Evolutionary conservation across 2,329 filamentous ascomycete species (phyloP).

Genomic region (Talaromyces sp.): DNA sequence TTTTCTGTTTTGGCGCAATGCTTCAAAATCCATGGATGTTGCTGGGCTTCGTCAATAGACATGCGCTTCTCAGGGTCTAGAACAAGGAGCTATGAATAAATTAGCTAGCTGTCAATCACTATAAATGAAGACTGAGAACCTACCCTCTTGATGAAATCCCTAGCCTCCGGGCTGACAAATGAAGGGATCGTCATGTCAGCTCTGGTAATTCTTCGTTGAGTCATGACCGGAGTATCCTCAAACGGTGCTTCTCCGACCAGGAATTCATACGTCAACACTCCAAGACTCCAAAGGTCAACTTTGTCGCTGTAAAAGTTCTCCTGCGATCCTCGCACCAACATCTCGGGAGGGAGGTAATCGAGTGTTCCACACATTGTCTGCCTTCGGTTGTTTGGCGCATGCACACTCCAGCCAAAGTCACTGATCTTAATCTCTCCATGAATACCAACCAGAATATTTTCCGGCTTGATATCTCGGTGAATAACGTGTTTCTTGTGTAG

Average conservation of each 20-base stretch:
- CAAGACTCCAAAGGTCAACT: slow-evolving; percentile 93
- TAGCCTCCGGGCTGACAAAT: slow-evolving; percentile 86
- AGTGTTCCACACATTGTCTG: slow-evolving; percentile 96
- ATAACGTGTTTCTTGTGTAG: slow-evolving; percentile 97
- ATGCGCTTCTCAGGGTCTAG: slow-evolving; percentile 92
- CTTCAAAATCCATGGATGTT: slow-evolving; percentile 95
- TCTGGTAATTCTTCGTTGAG: slow-evolving; percentile 79
- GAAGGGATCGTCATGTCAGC: slow-evolving; percentile 90
- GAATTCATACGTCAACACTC: slow-evolving; percentile 94
- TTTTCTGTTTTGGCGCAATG: slow-evolving; percentile 66
- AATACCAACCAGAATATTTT: slow-evolving; percentile 93
- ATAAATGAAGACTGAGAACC: slow-evolving; percentile 9
- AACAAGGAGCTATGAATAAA: slow-evolving; percentile 65
- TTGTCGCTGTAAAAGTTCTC: slow-evolving; percentile 94
- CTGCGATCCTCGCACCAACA: slow-evolving; percentile 76
- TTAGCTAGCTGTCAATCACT: slow-evolving; percentile 1
- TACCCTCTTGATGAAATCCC: slow-evolving; percentile 87
- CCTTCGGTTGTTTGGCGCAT: slow-evolving; percentile 89
- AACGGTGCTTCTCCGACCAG: slow-evolving; percentile 94
- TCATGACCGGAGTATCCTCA: slow-evolving; percentile 93
- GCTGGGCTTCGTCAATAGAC: slow-evolving; percentile 79
- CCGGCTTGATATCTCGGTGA: slow-evolving; percentile 94
- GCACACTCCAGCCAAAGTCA: slow-evolving; percentile 97
- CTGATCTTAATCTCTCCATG: slow-evolving; percentile 98
- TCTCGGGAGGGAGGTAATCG: slow-evolving; percentile 96